Evolutionary conservation across 176 grass and related monocot genomes (phyloP), one percentile per base, ranked within the genome.

Genomic region (Canna indica): DNA sequence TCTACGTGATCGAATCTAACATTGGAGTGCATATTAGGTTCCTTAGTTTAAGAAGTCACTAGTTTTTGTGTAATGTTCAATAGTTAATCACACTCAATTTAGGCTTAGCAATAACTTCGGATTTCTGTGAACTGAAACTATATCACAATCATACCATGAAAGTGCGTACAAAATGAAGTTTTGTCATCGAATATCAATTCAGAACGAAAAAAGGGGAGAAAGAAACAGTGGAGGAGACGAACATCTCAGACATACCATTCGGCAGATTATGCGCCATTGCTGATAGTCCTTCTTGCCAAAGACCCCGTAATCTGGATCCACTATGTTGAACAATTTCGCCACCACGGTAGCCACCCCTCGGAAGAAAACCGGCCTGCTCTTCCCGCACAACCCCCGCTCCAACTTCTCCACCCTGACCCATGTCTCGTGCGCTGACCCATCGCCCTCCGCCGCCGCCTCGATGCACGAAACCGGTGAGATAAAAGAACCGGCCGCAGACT

Each of bases 221-320:
- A 38, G 15, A 66, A 16, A 26, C 20, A 38, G 5, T 2, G 0
- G 26, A 39, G 28, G 28, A 34, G 30, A n/a, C 24, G 31, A 66
- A 53, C 45, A 9, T 36, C 68, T 57, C 50, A 1, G 29, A 22
- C 61, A 80, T 87, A 96, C 93, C 88, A 96, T 91, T 14, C 83
- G 74, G 69, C 77, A 87, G 54, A 92, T 85, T 54, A 97, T 17
- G 17, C 88, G 82, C 93, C 93, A 97, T 41, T 97, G 88, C 67
- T 97, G 93, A 59, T 97, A 97, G 68, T 97, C 93, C 70, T 97
- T 97, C 71, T 97, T 97, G 67, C 86, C 93, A n/a, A 97, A 97
- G 31, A 97, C 42, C 3, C 86, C 93, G 17, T 87, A 32, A 59
- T 92, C 93, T 1, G 93, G 93, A 52, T 97, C 93, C 0, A 97